Evolutionary conservation across 352 stramenopile genomes (phyloP).

Genomic region (Pelagophyceae sp.): DNA sequence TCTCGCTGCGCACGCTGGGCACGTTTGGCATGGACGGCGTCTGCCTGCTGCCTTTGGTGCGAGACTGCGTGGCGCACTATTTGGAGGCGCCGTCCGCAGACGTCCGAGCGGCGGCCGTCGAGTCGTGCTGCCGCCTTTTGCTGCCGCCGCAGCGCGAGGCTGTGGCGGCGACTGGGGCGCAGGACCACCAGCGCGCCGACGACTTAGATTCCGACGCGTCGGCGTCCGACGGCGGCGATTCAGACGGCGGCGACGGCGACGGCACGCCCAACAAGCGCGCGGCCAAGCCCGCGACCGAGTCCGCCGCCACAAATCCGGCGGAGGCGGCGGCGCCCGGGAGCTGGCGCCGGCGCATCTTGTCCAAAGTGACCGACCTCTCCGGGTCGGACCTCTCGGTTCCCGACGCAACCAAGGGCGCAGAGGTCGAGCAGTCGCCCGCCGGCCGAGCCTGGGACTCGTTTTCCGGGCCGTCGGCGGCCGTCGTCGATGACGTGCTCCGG

Average conservation of each 20-base stretch:
- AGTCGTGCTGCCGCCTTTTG: slow-evolving; percentile 64
- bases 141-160: slow-evolving; percentile 41
- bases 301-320: background rate
- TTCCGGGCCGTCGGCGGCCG: slow-evolving; percentile 61
- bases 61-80: slow-evolving; percentile 81
- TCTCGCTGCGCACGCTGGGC: slow-evolving; percentile 82
- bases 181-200: background rate
- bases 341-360: background rate
- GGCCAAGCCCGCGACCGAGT: background rate
- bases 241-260: background rate
- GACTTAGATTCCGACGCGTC: background rate
- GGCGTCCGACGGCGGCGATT: background rate
- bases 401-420: background rate
- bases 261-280: background rate
- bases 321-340: background rate
- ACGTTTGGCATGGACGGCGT: slow-evolving; percentile 82
- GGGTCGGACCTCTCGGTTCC: slow-evolving; percentile 11
- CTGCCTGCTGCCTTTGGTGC: slow-evolving; percentile 85
- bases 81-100: slow-evolving; percentile 34
- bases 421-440: slow-evolving; percentile 10
- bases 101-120: slow-evolving; percentile 40
- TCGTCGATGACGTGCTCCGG: slow-evolving; percentile 83
- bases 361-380: background rate
- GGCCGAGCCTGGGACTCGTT: background rate
- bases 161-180: slow-evolving; percentile 15